Percentiles rank a stretch among this genome's conserved stretches.
Evolutionary conservation across 768 basidiomycete genomes (phyloP).

Genomic region (Phaffia australis): DNA sequence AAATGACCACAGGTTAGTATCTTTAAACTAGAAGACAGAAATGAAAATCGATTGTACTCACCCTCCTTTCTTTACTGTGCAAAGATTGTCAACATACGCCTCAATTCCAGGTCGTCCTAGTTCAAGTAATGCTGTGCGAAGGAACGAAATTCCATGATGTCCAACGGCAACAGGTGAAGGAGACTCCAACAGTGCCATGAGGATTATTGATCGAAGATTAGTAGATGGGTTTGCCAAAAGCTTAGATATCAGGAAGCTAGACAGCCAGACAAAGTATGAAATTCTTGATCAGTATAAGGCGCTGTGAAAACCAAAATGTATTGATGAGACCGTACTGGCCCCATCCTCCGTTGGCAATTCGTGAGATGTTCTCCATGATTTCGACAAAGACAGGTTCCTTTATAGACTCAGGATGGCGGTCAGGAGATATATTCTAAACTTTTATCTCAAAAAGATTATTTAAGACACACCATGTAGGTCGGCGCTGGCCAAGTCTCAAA

Average conservation of each 20-base stretch:
- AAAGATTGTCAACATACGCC: constrained; percentile 33
- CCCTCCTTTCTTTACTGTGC: constrained; percentile 29
- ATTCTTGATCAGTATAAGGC: background rate
- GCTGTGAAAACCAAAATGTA: background rate
- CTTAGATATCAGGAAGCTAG: constrained; percentile 35
- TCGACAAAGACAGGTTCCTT: constrained; percentile 33
- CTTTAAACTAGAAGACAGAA: background rate
- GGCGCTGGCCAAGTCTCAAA: constrained; percentile 34
- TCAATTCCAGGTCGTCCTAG: constrained; percentile 29
- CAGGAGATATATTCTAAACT: background rate
- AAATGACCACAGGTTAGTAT: background rate
- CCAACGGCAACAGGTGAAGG: constrained; percentile 34
- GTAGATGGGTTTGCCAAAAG: constrained; percentile 30
- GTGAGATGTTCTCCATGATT: constrained; percentile 32
- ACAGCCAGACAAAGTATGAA: background rate
- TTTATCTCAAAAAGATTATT: background rate
- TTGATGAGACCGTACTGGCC: constrained; percentile 31
- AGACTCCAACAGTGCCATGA: constrained; percentile 32
- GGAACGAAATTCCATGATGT: constrained; percentile 36
- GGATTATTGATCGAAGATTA: constrained; percentile 26
- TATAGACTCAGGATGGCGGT: background rate
- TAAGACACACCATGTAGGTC: constrained; percentile 29
- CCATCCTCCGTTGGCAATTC: constrained; percentile 34
- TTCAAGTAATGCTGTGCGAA: constrained; percentile 32
- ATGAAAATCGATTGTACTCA: constrained; percentile 20